phyloP scores from a whole-genome alignment of 805 yeast species.

The Yarrowia sp. region DNA sequence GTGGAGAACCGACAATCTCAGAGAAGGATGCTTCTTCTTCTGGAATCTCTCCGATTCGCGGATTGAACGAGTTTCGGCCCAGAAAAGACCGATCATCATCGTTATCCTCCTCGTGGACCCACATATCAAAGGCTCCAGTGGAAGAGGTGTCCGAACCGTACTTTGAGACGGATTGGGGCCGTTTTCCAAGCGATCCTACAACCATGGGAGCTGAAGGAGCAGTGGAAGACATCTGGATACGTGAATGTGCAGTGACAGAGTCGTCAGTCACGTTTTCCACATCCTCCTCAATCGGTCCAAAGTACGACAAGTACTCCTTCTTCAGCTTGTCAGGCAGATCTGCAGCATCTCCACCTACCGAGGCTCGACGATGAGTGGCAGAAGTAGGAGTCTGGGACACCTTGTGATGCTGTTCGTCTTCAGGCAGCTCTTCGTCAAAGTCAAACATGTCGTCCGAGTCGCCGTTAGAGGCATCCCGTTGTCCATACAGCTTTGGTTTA shows the following conservation, averaged over 20 bases:
- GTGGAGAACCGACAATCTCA: conserved; percentile 12
- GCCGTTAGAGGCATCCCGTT: not conserved
- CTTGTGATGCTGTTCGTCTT: not conserved
- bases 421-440: conserved; percentile 30
- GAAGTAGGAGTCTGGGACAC: not conserved
- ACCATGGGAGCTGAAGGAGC: conserved; percentile 10
- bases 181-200: conserved; percentile 3
- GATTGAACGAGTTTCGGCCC: conserved; percentile 12
- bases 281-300: conserved; percentile 10
- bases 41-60: conserved; percentile 10
- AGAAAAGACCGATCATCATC: not conserved
- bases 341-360: conserved; percentile 12
- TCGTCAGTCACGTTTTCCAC: conserved; percentile 1
- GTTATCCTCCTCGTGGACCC: conserved; percentile 18
- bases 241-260: conserved; percentile 6
- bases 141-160: not conserved
- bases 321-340: conserved; percentile 18
- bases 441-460: conserved; percentile 30
- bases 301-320: conserved; percentile 24
- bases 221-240: not conserved
- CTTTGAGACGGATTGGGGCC: not conserved
- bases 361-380: not conserved
- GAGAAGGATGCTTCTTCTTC: conserved; percentile 4
- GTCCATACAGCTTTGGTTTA: conserved; percentile 15
- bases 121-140: conserved; percentile 18